Evolutionary conservation across 768 basidiomycete genomes (phyloP).

Genomic region (Amanita phalloides): DNA sequence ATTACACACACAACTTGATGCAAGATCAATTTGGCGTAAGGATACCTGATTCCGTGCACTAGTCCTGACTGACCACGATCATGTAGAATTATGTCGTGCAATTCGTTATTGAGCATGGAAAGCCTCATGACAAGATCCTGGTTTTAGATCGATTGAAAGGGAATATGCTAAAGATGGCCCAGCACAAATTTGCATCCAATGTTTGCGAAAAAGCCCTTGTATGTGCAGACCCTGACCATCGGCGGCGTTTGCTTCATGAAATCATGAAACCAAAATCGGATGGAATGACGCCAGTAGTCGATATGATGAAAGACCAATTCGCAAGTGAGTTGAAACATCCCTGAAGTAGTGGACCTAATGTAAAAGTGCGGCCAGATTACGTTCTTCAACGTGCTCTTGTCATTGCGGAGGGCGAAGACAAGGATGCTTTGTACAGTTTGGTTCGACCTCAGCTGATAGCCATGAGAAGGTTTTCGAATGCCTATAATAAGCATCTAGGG

Average conservation of each 20-base stretch:
- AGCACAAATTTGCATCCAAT: slow-evolving; percentile 92
- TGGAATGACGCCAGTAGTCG: slow-evolving; percentile 56
- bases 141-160: slow-evolving; percentile 65
- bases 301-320: slow-evolving; percentile 82
- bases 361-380: slow-evolving; percentile 44
- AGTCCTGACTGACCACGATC: slow-evolving; percentile 1
- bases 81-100: slow-evolving; percentile 89
- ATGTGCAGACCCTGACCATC: slow-evolving; percentile 51
- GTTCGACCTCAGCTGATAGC: slow-evolving; percentile 58
- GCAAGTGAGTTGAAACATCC: slow-evolving; percentile 50
- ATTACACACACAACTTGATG: slow-evolving; percentile 61
- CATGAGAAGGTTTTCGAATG: slow-evolving; percentile 63
- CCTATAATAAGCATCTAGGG: slow-evolving; percentile 71
- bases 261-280: slow-evolving; percentile 58
- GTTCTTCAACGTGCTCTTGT: slow-evolving; percentile 73
- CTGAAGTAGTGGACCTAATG: background rate
- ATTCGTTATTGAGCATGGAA: slow-evolving; percentile 80
- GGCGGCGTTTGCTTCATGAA: slow-evolving; percentile 69
- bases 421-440: slow-evolving; percentile 46
- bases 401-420: slow-evolving; percentile 64
- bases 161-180: slow-evolving; percentile 68
- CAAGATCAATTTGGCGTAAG: slow-evolving; percentile 86
- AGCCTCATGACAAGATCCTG: slow-evolving; percentile 50
- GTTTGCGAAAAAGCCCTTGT: slow-evolving; percentile 88
- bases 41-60: slow-evolving; percentile 5